Conservation (phyloP, 441 rosid species). For the Populus hybrid region DNA sequence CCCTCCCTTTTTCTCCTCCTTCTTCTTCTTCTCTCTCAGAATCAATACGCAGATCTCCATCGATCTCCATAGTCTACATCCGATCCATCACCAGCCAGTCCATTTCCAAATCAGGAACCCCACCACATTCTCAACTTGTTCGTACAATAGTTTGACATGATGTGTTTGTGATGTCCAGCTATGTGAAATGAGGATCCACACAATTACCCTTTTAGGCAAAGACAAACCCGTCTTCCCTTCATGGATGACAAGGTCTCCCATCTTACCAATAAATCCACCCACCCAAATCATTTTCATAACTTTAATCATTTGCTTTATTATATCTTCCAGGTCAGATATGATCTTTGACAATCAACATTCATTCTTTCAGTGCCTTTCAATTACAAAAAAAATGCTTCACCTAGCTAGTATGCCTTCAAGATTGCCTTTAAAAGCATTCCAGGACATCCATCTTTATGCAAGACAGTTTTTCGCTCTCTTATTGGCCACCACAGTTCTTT, state of each 20-base stretch:
- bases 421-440: neutral
- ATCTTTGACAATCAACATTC: neutral
- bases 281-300: neutral
- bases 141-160: conserved; percentile 18
- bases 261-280: neutral
- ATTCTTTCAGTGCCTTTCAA: neutral
- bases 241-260: neutral
- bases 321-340: neutral
- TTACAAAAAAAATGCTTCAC: neutral
- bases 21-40: conserved; percentile 1
- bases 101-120: neutral
- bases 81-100: conserved; percentile 2
- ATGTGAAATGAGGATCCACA: conserved; percentile 18
- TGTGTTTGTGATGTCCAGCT: conserved; percentile 33
- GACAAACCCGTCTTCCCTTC: conserved; percentile 25
- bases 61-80: neutral
- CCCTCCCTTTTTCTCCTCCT: neutral
- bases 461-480: neutral
- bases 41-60: neutral
- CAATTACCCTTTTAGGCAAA: conserved; percentile 33
- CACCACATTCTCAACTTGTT: conserved; percentile 3
- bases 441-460: neutral
- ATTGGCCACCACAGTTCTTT: neutral
- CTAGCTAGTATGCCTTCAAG: neutral
- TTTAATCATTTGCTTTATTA: conserved; percentile 8